These are phyloP conservation scores for Paecilomyces formosus DNA, from an alignment of 2,329 filamentous ascomycete species.

Conservation along the genomic window DNA sequence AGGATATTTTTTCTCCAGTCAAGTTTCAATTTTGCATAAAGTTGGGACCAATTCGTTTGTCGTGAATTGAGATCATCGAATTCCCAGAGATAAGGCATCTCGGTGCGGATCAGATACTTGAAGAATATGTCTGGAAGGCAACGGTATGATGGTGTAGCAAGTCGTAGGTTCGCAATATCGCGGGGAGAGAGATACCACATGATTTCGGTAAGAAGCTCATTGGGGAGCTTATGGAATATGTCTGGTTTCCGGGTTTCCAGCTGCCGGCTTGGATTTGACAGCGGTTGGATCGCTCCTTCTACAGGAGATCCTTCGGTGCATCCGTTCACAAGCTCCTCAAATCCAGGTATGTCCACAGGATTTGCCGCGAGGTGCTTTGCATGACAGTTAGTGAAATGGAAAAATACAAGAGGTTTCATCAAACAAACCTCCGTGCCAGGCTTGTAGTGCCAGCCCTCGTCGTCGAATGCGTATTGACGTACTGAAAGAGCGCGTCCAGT, in stretches of 20 bases:
- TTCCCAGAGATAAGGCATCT: conserved; percentile 6
- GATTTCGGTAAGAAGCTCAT: conserved; percentile 1
- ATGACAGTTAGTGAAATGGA: neutral
- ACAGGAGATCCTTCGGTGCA: neutral
- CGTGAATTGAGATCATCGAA: neutral
- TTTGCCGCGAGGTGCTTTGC: neutral
- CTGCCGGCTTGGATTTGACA: neutral
- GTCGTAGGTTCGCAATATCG: conserved; percentile 2
- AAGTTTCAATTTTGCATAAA: neutral
- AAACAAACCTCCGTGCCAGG: conserved; percentile 4
- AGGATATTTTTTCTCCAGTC: neutral
- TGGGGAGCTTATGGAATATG: neutral
- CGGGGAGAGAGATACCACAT: conserved; percentile 1
- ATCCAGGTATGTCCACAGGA: neutral
- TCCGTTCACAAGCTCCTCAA: neutral
- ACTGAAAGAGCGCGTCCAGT: neutral
- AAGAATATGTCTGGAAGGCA: conserved; percentile 1
- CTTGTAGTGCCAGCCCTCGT: conserved; percentile 3
- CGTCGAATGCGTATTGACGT: neutral
- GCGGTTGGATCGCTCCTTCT: neutral
- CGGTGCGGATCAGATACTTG: neutral
- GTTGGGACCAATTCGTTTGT: neutral
- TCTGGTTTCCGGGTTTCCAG: neutral
- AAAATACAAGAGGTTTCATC: conserved; percentile 1
- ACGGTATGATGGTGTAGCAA: neutral